A percentile compares a stretch with the other conserved stretches of the same genome.
These are phyloP conservation scores for Dendrobium catenatum DNA, from an alignment of 106 monocot species.

Conservation along the genomic window DNA sequence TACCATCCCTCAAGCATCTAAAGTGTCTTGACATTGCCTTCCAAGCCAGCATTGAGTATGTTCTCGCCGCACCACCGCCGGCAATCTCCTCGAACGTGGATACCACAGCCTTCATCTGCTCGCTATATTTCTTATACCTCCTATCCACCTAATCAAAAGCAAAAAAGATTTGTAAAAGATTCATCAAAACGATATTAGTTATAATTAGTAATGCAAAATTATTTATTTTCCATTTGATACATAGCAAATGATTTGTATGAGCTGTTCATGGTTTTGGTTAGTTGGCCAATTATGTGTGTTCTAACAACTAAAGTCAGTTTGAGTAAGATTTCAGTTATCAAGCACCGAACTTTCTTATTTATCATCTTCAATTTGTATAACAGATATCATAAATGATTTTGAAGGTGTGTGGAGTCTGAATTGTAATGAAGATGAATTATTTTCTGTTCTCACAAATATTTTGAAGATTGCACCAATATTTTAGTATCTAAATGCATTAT, in stretches of 20 bases:
- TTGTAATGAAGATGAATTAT: too few relatives aligned
- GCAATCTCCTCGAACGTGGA: constrained; percentile 33
- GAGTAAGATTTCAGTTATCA: background rate
- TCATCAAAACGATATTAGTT: background rate
- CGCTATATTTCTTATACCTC: constrained; percentile 36
- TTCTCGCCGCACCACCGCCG: constrained; percentile 30
- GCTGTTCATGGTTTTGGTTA: too few relatives aligned
- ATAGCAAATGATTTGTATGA: background rate
- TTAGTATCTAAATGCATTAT: too few relatives aligned
- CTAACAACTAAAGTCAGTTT: background rate
- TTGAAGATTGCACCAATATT: too few relatives aligned
- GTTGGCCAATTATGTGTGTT: too few relatives aligned
- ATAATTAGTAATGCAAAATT: background rate
- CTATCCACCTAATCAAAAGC: constrained; percentile 11
- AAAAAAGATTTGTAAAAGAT: background rate
- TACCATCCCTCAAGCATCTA: constrained; percentile 36
- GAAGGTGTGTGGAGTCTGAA: too few relatives aligned
- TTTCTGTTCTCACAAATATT: too few relatives aligned
- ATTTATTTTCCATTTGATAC: background rate
- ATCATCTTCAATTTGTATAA: too few relatives aligned
- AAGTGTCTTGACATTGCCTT: constrained; percentile 65
- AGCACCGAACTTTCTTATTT: too few relatives aligned
- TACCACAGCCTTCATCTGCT: constrained; percentile 38
- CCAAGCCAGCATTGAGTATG: constrained; percentile 34
- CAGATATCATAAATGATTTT: too few relatives aligned